A percentile compares a stretch with the other conserved stretches of the same genome.
Evolutionary conservation across 805 yeast species (phyloP).

Genomic region (Yarrowia deformans): DNA sequence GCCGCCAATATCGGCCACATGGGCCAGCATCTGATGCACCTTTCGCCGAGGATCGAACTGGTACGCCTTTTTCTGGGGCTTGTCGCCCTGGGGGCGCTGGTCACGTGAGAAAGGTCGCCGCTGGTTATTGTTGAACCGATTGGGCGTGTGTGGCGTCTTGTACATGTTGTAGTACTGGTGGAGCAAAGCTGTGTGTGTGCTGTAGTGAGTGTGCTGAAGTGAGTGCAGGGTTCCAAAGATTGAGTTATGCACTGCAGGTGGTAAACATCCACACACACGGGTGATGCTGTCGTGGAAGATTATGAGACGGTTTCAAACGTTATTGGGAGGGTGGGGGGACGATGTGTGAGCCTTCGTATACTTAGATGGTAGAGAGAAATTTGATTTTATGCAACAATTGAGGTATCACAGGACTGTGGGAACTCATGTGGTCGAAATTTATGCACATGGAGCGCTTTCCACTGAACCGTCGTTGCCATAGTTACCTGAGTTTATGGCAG

Average conservation of each 20-base stretch:
- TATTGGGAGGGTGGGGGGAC: no score
- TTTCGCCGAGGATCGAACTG: conserved; percentile 40
- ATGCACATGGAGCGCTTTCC: no score
- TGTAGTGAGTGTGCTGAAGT: background rate
- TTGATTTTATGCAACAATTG: no score
- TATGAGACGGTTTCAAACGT: background rate
- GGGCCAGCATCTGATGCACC: conserved; percentile 38
- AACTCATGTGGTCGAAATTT: no score
- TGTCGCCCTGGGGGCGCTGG: conserved; percentile 4
- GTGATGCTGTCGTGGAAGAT: background rate
- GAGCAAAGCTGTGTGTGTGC: background rate
- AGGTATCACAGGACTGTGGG: no score
- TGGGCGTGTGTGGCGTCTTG: conserved; percentile 33
- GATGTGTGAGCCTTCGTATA: no score
- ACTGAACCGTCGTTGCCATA: background rate
- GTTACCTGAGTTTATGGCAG: background rate
- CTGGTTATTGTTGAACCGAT: conserved; percentile 28
- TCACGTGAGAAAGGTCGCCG: conserved; percentile 30
- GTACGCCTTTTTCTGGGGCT: conserved; percentile 29
- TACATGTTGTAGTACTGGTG: conserved; percentile 4
- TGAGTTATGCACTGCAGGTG: conserved; percentile 1
- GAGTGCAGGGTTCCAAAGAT: background rate
- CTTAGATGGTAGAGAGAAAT: no score
- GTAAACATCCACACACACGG: background rate
- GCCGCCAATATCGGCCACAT: conserved; percentile 43